Percentiles rank a stretch among this genome's conserved stretches.
Evolutionary conservation across 1,284 basidiomycete species (phyloP).

Genomic region (Testicularia cyperi): DNA sequence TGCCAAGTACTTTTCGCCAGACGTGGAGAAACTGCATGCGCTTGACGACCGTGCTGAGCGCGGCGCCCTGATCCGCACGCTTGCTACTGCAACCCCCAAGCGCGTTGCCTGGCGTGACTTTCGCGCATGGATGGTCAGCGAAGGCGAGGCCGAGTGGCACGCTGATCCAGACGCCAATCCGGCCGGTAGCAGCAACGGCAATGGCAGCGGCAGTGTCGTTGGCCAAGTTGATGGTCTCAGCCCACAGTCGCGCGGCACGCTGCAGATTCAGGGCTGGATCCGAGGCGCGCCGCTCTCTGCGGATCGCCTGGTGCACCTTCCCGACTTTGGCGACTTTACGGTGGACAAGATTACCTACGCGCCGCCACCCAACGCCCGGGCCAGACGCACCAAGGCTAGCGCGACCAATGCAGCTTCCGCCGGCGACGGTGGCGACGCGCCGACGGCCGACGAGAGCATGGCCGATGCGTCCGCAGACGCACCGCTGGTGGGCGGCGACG

Average conservation of each 20-base stretch:
- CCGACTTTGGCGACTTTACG: slow-evolving; percentile 85
- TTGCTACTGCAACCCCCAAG: slow-evolving; percentile 56
- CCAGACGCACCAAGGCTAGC: slow-evolving; percentile 16
- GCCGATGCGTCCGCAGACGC: slow-evolving; percentile 53
- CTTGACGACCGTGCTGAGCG: slow-evolving; percentile 70
- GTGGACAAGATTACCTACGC: slow-evolving; percentile 69
- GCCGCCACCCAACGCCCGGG: slow-evolving; percentile 33
- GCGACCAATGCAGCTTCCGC: slow-evolving; percentile 18
- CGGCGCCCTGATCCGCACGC: slow-evolving; percentile 65
- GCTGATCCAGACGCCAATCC: slow-evolving; percentile 4
- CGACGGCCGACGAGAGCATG: slow-evolving; percentile 6
- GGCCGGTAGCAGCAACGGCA: slow-evolving; percentile 64
- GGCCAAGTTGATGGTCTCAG: slow-evolving; percentile 34
- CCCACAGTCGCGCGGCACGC: slow-evolving; percentile 59
- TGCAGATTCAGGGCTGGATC: slow-evolving; percentile 80
- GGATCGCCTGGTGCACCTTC: slow-evolving; percentile 84
- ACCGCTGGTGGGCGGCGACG: slow-evolving; percentile 62
- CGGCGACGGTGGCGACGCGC: slow-evolving; percentile 7
- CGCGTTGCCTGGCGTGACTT: slow-evolving; percentile 80
- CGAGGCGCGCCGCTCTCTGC: slow-evolving; percentile 78
- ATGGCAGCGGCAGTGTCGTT: slow-evolving; percentile 25
- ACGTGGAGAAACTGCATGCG: slow-evolving; percentile 68
- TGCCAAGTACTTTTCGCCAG: slow-evolving; percentile 89
- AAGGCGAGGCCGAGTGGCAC: slow-evolving; percentile 63
- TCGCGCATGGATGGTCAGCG: slow-evolving; percentile 76